Conservation (phyloP, 345 rosid species). For the Dipteronia dyeriana region DNA sequence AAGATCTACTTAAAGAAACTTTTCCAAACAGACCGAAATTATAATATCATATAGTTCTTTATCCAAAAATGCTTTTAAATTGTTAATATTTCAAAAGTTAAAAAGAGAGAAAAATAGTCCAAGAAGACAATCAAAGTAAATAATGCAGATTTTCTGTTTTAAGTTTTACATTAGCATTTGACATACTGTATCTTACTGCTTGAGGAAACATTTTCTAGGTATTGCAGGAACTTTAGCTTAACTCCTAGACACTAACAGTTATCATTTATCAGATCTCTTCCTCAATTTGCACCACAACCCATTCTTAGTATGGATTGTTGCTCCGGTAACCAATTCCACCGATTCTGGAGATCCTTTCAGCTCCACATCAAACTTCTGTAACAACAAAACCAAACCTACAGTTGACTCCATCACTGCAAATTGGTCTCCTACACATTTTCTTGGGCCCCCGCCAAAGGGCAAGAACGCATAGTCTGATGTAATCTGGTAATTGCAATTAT, state of each 20-base stretch:
- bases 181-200: neutral
- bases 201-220: neutral
- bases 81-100: no score
- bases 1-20: no score
- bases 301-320: slow-evolving; percentile 83
- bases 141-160: neutral
- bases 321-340: slow-evolving; percentile 84
- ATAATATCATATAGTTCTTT: no score
- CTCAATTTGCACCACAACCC: slow-evolving; percentile 88
- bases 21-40: no score
- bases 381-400: slow-evolving; percentile 65
- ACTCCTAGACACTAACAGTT: neutral
- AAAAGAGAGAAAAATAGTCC: no score
- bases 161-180: neutral
- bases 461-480: slow-evolving; percentile 82
- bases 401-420: slow-evolving; percentile 95
- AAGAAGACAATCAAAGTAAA: neutral
- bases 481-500: slow-evolving; percentile 45
- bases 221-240: neutral
- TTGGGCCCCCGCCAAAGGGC: slow-evolving; percentile 93
- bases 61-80: no score
- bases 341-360: slow-evolving; percentile 67
- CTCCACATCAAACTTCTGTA: slow-evolving; percentile 78
- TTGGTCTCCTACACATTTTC: slow-evolving; percentile 95
- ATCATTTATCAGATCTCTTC: slow-evolving; percentile 45